Conservation (phyloP, 2,329 filamentous ascomycete genomes). For the Albifimbria verrucaria region DNA sequence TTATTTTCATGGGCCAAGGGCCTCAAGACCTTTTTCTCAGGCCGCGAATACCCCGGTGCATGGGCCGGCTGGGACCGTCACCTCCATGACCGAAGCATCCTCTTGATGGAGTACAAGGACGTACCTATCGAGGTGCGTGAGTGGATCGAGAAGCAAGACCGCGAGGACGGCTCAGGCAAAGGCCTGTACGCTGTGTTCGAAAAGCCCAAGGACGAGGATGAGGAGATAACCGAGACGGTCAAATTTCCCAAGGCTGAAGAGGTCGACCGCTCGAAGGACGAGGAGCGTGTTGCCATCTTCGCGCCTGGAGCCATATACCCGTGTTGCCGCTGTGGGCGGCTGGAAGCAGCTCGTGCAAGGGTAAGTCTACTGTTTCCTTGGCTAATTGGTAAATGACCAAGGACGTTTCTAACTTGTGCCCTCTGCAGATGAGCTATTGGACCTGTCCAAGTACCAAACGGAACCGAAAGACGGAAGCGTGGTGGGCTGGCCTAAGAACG, state of each 20-base stretch:
- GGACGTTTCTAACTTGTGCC: not conserved
- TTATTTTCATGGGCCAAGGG: constrained; percentile 36
- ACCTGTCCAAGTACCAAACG: constrained; percentile 25
- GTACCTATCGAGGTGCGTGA: constrained; percentile 40
- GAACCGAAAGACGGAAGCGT: constrained; percentile 21
- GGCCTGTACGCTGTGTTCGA: constrained; percentile 40
- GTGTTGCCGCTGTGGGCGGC: constrained; percentile 48
- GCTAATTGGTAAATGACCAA: too few species aligned
- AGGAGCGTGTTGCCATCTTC: constrained; percentile 42
- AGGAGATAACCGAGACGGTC: constrained; percentile 35
- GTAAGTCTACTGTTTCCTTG: constrained; percentile 31
- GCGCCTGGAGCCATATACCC: constrained; percentile 49
- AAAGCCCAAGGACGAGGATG: constrained; percentile 32
- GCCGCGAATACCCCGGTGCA: constrained; percentile 44
- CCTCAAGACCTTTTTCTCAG: constrained; percentile 36
- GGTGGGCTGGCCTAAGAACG: constrained; percentile 27
- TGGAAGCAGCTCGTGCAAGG: constrained; percentile 37
- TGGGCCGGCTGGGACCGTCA: constrained; percentile 53
- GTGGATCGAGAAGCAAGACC: constrained; percentile 46
- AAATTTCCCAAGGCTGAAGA: constrained; percentile 21
- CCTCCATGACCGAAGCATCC: constrained; percentile 42
- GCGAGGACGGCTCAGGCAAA: constrained; percentile 27
- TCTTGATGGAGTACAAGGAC: constrained; percentile 43
- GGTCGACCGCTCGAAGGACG: constrained; percentile 26
- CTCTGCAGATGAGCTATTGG: constrained; percentile 19